Base-by-base conservation (phyloP, 257 asterid species). In the Capsicum chinense region DNA sequence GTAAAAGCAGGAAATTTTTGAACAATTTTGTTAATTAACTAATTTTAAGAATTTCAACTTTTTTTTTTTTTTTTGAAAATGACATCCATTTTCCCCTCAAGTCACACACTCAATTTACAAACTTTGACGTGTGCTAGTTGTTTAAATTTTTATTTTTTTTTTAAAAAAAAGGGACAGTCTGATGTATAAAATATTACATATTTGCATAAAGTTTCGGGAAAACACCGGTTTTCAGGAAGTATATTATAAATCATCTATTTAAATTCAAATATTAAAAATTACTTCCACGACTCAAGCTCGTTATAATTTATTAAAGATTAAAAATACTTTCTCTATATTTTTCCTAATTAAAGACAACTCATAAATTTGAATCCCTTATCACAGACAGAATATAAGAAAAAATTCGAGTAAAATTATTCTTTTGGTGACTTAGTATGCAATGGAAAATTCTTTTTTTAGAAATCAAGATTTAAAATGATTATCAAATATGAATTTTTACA, bases 281-380 rank as follows among this genome's bases (percentile, higher is more conserved):
- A 2, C 0, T 64, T 33, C 12, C 10, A 26, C n/a, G 2, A 3
- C 0, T 33, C 1, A 0, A 26, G 5, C 3, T 26, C 33, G 33
- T 10, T 0, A 15, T 64, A 13, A 64, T 0, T 0, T 64, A 64
- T 48, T 11, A 21, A n/a, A 5, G 48, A 2, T 0, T n/a, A 5
- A 12, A 47, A 48, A 73, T n/a, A 5, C 5, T 10, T 10, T 21
- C 19, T 19, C 17, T 47, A 6, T 19, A 71, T 48, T 47, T 73
- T n/a, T 73, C 12, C 42, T 2, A 3, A 73, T 0, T 58, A 73
- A 19, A 73, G 39, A 73, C 80, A 73, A 48, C 80, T 69, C 59
- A 73, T 0, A 47, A n/a, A n/a, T 73, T 48, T 73, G 59, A 73
- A 73, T 73, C 12, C 80, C 42, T 73, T 73, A 48, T 71, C 39